Conservation (phyloP, 2,329 filamentous ascomycete genomes). For the Stagonosporopsis chrysanthemi region DNA sequence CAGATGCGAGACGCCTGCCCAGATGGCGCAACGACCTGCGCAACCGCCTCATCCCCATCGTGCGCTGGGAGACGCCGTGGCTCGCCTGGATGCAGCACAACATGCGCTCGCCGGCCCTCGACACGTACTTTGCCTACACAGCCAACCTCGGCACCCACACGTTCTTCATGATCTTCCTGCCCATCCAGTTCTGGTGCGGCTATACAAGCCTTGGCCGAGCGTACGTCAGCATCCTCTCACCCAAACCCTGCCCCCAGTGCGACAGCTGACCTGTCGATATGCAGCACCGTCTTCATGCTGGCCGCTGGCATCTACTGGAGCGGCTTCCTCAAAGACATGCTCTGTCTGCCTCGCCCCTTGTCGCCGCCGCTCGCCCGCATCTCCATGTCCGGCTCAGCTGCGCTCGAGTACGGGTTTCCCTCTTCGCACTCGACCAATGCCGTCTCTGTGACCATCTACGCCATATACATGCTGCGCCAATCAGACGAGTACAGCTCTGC, state of each 20-base stretch:
- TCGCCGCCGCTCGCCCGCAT: constrained; percentile 93
- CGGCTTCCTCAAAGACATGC: constrained; percentile 92
- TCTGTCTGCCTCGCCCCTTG: constrained; percentile 88
- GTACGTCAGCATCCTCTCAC: constrained; percentile 61
- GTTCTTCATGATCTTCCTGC: constrained; percentile 96
- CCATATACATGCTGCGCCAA: constrained; percentile 72
- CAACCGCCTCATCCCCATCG: constrained; percentile 80
- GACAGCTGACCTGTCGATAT: constrained; percentile 27
- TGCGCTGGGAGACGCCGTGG: constrained; percentile 95
- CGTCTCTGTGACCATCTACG: constrained; percentile 90
- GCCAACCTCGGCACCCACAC: constrained; percentile 97
- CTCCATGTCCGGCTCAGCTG: constrained; percentile 95
- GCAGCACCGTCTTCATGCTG: constrained; percentile 63
- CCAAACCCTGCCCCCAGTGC: constrained; percentile 7
- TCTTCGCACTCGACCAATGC: constrained; percentile 98
- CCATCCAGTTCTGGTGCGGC: constrained; percentile 96
- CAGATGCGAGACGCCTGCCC: constrained; percentile 84
- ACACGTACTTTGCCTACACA: constrained; percentile 96
- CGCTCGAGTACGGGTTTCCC: constrained; percentile 95
- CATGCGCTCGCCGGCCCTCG: constrained; percentile 81
- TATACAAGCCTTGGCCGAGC: constrained; percentile 84
- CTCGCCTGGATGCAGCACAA: constrained; percentile 84
- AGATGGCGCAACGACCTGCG: constrained; percentile 87
- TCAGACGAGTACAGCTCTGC: constrained; percentile 67
- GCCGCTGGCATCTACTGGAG: constrained; percentile 73